Conservation (phyloP, 2,329 filamentous ascomycete genomes). For the Microcera coccophila region DNA sequence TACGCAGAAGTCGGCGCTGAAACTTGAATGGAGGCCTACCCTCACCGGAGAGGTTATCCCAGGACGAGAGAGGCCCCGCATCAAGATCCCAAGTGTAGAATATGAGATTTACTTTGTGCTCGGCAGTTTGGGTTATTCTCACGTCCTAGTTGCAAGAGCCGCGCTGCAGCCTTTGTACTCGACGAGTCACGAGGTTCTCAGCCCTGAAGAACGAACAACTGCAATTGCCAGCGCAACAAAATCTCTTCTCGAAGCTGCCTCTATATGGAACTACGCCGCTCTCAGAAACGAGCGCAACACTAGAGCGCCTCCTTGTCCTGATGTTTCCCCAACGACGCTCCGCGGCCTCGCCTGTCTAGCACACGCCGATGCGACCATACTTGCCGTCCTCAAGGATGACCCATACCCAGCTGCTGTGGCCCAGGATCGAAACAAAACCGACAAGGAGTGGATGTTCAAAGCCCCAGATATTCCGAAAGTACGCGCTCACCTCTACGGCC, state of each 20-base stretch:
- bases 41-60: conserved; percentile 63
- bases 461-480: conserved; percentile 84
- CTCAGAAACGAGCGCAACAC: conserved; percentile 47
- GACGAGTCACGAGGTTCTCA: conserved; percentile 57
- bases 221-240: conserved; percentile 73
- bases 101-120: conserved; percentile 80
- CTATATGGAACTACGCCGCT: conserved; percentile 70
- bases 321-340: conserved; percentile 51
- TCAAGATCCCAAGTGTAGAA: conserved; percentile 69
- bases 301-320: conserved; percentile 44
- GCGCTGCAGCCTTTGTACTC: conserved; percentile 71
- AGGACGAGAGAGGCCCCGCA: conserved; percentile 60
- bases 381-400: conserved; percentile 90
- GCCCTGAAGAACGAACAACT: conserved; percentile 61
- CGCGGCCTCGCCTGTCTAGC: conserved; percentile 62
- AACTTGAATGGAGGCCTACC: conserved; percentile 81
- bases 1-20: conserved; percentile 55
- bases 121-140: conserved; percentile 69
- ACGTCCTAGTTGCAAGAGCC: conserved; percentile 68
- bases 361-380: conserved; percentile 81
- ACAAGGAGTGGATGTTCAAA: conserved; percentile 96
- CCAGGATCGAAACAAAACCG: conserved; percentile 75
- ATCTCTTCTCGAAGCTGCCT: conserved; percentile 71
- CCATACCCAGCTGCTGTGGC: conserved; percentile 81
- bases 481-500: conserved; percentile 79